These are phyloP conservation scores for Starmerella cellae DNA, from an alignment of 805 yeast species.

Conservation along the genomic window DNA sequence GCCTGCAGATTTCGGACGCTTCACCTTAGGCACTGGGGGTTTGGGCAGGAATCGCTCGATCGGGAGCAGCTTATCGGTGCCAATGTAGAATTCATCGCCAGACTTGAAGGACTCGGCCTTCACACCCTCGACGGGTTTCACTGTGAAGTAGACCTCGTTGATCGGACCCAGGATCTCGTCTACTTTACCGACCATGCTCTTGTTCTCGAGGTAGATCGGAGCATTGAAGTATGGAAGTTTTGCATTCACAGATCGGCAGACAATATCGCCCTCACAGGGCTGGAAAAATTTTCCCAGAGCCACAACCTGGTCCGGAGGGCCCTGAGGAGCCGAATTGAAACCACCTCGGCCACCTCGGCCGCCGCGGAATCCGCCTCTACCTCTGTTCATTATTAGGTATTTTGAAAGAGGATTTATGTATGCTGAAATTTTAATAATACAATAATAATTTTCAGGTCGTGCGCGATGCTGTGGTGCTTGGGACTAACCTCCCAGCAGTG, in stretches of 20 bases:
- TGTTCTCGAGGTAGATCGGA: constrained; percentile 91
- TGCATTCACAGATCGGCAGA: constrained; percentile 85
- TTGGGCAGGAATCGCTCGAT: constrained; percentile 94
- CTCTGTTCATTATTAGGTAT: constrained; percentile 41
- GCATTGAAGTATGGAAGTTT: constrained; percentile 98
- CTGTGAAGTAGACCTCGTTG: constrained; percentile 95
- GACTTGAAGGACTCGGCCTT: constrained; percentile 85
- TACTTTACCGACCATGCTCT: constrained; percentile 90
- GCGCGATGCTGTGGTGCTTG: too few species aligned
- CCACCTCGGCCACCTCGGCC: constrained; percentile 59
- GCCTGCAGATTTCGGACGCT: constrained; percentile 58
- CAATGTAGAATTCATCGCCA: constrained; percentile 93
- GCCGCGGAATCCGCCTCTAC: constrained; percentile 47
- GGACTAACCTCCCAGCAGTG: too few species aligned
- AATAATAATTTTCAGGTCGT: background rate
- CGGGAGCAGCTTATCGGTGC: constrained; percentile 89
- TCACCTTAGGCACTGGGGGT: constrained; percentile 36
- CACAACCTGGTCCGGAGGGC: constrained; percentile 92
- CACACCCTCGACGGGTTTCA: constrained; percentile 92
- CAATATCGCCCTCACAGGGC: constrained; percentile 92
- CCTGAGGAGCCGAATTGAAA: constrained; percentile 68
- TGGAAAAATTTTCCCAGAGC: constrained; percentile 92
- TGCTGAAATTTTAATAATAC: background rate
- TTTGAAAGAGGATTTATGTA: background rate
- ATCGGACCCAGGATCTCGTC: constrained; percentile 97